A percentile compares a stretch with the other conserved stretches of the same genome.
These are phyloP conservation scores for Ustilago bromivora DNA, from an alignment of 1,284 basidiomycete species.

Conservation along the genomic window DNA sequence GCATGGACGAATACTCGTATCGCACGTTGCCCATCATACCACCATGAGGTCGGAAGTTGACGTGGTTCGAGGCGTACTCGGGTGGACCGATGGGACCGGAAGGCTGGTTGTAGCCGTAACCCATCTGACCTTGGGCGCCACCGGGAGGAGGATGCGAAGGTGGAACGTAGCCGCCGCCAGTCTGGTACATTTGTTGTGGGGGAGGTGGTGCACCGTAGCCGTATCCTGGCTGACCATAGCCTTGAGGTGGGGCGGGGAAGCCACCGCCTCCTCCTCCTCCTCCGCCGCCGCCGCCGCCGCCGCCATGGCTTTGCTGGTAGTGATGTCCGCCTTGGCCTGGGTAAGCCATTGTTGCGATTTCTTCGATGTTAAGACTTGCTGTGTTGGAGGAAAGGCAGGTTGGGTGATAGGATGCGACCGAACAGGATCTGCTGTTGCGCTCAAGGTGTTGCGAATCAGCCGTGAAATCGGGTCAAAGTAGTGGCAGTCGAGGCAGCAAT, in stretches of 20 bases:
- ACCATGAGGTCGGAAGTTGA: conserved; percentile 62
- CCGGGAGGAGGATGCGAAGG: conserved; percentile 35
- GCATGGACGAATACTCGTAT: conserved; percentile 67
- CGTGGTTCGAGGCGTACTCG: conserved; percentile 54
- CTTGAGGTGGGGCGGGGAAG: conserved; percentile 38
- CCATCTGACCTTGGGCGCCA: conserved; percentile 45
- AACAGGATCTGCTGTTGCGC: too few relatives aligned
- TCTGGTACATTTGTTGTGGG: conserved; percentile 27
- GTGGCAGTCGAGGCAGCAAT: too few relatives aligned
- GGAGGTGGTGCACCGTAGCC: conserved; percentile 43
- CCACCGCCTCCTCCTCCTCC: conserved; percentile 42
- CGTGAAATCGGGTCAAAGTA: too few relatives aligned
- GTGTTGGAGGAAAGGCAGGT: not conserved
- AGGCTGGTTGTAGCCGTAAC: conserved; percentile 41
- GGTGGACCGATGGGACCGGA: conserved; percentile 57
- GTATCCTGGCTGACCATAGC: conserved; percentile 45
- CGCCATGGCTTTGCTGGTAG: conserved; percentile 50
- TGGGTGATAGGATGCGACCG: not conserved
- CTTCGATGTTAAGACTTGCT: not conserved
- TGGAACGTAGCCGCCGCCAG: conserved; percentile 38
- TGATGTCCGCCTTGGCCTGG: conserved; percentile 61
- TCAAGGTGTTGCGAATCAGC: too few relatives aligned
- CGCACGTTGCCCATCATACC: conserved; percentile 60
- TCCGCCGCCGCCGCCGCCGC: conserved; percentile 52
- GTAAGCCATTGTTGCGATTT: conserved; percentile 48